Evolutionary conservation across 441 rosid species (phyloP), one percentile per base, ranked within the genome.

Genomic region (Theobroma grandiflorum): DNA sequence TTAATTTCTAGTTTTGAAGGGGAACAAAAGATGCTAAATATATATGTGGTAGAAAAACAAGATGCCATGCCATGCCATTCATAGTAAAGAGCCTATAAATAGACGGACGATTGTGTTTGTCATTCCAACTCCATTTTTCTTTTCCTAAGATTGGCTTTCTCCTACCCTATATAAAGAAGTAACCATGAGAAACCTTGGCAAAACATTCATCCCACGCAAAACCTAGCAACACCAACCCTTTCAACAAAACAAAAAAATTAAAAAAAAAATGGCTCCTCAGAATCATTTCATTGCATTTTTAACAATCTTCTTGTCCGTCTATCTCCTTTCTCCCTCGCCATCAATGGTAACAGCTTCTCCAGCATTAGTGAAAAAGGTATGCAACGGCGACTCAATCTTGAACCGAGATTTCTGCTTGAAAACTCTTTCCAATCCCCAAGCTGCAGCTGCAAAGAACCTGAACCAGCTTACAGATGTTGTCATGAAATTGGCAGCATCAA

Each of bases 401-500:
- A 7, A 37, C 18, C 2, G 43, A 1, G 55, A 33, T 4, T 78
- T 63, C 40, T 88, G 89, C 68, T 14, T 79, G 1, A 22, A 69
- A 20, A 69, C 76, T 37, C 84, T 88, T 15, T 6, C 9, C 11
- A 62, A 76, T 18, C 73, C 83, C 6, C 9, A 22, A 37, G n/a
- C 84, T 0, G 1, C 18, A 7, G 49, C 75, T 1, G 74, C 80
- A 0, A 18, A 78, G 4, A 2, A 69, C 33, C 38, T 47, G 1
- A 50, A 7, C 8, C 55, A 49, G 12, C 82, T 86, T 22, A 18
- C 53, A 0, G 42, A 43, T 6, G 68, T 57, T 14, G 50, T 35
- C 43, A 42, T 80, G 69, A 38, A 67, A 52, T 15, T 37, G 26
- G 78, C 66, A 4, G 20, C n/a, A 6, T 0, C 8, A 10, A 33